phyloP scores from a whole-genome alignment of 2,329 filamentous ascomycete genomes.

The Sarocladiaceae sp. region DNA sequence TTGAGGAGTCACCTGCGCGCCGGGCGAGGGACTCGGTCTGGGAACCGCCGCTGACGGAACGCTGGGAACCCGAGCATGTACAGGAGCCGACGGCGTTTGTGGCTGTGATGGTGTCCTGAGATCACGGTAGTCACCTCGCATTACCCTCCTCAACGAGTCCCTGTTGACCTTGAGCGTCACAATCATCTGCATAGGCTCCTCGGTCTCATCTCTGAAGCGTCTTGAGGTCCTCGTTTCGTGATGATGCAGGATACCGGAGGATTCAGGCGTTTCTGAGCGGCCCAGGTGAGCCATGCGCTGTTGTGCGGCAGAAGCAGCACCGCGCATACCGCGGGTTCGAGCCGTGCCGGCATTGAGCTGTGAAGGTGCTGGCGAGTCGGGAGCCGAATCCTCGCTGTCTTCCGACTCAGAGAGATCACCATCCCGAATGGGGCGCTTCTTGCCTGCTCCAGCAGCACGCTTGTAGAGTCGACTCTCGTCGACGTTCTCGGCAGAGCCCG shows the following conservation, averaged over 20 bases:
- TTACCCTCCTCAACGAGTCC: conserved; percentile 62
- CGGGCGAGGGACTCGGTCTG: conserved; percentile 30
- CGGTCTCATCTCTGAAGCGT: conserved; percentile 69
- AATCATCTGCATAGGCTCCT: conserved; percentile 62
- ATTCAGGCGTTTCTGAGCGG: conserved; percentile 85
- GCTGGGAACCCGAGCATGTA: conserved; percentile 25
- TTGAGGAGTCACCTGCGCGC: conserved; percentile 34
- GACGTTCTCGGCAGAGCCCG: conserved; percentile 71
- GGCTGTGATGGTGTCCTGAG: conserved; percentile 28
- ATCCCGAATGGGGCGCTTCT: conserved; percentile 48
- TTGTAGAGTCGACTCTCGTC: conserved; percentile 88
- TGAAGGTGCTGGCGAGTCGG: conserved; percentile 77
- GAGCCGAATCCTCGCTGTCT: conserved; percentile 80
- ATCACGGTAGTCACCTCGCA: conserved; percentile 47
- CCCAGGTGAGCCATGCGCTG: conserved; percentile 77
- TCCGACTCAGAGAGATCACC: conserved; percentile 82
- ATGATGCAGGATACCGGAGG: conserved; percentile 51
- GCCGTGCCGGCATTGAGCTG: conserved; percentile 69
- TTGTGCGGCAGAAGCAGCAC: conserved; percentile 79
- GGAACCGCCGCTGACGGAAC: conserved; percentile 16
- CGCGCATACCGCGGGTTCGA: conserved; percentile 80
- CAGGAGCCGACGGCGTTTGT: conserved; percentile 24
- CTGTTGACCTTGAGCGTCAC: conserved; percentile 70
- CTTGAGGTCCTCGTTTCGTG: conserved; percentile 67
- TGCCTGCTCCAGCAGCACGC: conserved; percentile 55